Evolutionary conservation across 2,329 filamentous ascomycete genomes (phyloP).

Genomic region (Microsporum ferrugineum): DNA sequence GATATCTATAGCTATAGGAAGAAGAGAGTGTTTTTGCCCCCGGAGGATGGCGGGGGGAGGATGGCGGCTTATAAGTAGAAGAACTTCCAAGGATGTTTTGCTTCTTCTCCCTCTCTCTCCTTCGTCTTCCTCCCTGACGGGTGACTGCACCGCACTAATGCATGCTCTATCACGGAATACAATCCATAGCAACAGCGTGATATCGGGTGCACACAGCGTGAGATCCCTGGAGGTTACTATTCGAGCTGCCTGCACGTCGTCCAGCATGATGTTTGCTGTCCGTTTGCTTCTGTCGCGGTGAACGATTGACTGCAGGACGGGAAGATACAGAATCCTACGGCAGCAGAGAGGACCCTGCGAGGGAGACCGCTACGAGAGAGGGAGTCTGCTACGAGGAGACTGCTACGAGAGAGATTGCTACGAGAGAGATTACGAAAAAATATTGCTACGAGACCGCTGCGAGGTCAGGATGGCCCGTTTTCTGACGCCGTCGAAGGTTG

Average conservation of each 20-base stretch:
- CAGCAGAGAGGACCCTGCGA: too few species aligned
- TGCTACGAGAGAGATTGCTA: not conserved
- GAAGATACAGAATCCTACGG: not conserved
- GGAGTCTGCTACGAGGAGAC: not conserved
- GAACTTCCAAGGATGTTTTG: not conserved
- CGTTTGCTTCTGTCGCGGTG: not conserved
- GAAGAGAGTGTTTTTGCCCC: too few species aligned
- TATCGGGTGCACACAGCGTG: too few species aligned
- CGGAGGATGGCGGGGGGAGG: not conserved
- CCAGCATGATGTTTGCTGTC: not conserved
- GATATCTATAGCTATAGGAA: too few species aligned
- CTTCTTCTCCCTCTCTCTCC: not conserved
- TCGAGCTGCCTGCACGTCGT: not conserved
- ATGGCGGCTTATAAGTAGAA: not conserved
- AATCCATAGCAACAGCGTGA: too few species aligned
- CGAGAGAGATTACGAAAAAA: not conserved
- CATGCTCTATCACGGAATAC: not conserved
- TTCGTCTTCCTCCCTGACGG: not conserved
- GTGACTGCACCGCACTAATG: not conserved
- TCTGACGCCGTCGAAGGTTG: constrained; percentile 79
- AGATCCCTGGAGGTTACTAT: not conserved
- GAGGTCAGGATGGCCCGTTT: constrained; percentile 57
- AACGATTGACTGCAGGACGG: not conserved
- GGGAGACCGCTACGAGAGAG: not conserved
- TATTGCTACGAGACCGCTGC: not conserved